Evolutionary conservation across 2,329 filamentous ascomycete genomes (phyloP).

Genomic region (Lasiodiplodia sp.): DNA sequence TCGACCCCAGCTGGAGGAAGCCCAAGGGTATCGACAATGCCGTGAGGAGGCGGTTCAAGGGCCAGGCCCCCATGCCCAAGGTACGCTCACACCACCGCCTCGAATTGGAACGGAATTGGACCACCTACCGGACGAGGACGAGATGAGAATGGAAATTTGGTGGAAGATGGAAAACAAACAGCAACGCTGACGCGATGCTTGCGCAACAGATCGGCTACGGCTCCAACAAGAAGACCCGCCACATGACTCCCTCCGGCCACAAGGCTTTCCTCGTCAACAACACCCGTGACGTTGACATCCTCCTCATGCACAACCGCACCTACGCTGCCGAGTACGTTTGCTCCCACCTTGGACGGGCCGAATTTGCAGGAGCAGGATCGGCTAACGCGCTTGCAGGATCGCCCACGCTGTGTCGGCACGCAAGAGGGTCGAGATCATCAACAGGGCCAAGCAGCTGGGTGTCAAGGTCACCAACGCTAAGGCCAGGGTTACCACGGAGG

Average conservation of each 20-base stretch:
- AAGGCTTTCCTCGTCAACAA: conserved; percentile 99
- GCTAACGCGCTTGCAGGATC: conserved; percentile 69
- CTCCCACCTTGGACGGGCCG: conserved; percentile 6
- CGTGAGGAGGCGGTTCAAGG: conserved; percentile 96
- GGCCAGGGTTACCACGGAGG: conserved; percentile 97
- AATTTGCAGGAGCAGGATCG: background rate
- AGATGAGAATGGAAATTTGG: background rate
- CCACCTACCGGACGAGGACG: conserved; percentile 7
- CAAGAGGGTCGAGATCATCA: conserved; percentile 98
- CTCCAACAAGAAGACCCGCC: conserved; percentile 99
- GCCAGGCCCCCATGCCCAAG: conserved; percentile 95
- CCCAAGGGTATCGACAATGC: conserved; percentile 99
- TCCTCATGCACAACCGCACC: conserved; percentile 99
- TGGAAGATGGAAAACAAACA: conserved; percentile 17
- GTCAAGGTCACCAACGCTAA: conserved; percentile 99
- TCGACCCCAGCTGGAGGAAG: conserved; percentile 94
- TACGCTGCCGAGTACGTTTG: conserved; percentile 93
- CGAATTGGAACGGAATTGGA: background rate
- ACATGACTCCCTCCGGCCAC: conserved; percentile 99
- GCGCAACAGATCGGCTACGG: conserved; percentile 87
- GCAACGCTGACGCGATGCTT: conserved; percentile 40
- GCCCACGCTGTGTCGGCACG: conserved; percentile 96
- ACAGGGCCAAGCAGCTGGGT: conserved; percentile 95
- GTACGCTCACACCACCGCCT: conserved; percentile 63
- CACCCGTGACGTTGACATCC: conserved; percentile 91